Base-by-base conservation (phyloP, 164 flowering plant genomes). In the Piper longum region DNA sequence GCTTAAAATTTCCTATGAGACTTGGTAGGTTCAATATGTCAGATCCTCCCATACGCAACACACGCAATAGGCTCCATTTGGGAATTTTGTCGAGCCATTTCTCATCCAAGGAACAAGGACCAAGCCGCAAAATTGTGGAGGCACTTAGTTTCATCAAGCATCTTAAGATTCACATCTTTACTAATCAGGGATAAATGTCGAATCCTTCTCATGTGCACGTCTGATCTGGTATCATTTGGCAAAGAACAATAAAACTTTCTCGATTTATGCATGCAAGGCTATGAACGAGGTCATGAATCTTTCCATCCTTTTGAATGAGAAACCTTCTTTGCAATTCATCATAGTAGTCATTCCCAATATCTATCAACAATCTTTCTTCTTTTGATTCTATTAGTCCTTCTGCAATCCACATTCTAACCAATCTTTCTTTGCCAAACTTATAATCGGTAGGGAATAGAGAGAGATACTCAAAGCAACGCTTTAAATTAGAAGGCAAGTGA, bases 391-490 rank as follows among this genome's bases (percentile, higher is more conserved):
- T 41, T 43, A 64, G 65, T 7, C 75, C 75, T 52, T 71, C 61
- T 7, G 67, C 71, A 41, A 72, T 66, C 69, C 62, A 73, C 11
- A 76, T 18, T 5, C 54, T 43, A 5, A 66, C 54, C 26, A 79
- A 63, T 3, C 57, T 58, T 1, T 64, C 66, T 5, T 61, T 66
- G 3, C 41, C 43, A 54, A 71, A 44, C 43, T 54, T 41, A 58
- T 39, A 64, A 52, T 54, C 63, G 36, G 63, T 70, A 7, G 76
- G 69, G 57, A 67, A 67, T 7, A 67, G n/a, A 41, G 70, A 63
- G 41, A 62, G 51, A 40, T 63, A 70, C 19, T 59, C 6, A 56
- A 73, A 73, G 56, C 71, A 70, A 39, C 36, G 64, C 55, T 66
- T 73, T 18, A 70, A n/a, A 12, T 48, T 52, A 2, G 64, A 36